Base-by-base conservation (phyloP, 1,139 yeast species). In the Debaryomyces subglobosus region DNA sequence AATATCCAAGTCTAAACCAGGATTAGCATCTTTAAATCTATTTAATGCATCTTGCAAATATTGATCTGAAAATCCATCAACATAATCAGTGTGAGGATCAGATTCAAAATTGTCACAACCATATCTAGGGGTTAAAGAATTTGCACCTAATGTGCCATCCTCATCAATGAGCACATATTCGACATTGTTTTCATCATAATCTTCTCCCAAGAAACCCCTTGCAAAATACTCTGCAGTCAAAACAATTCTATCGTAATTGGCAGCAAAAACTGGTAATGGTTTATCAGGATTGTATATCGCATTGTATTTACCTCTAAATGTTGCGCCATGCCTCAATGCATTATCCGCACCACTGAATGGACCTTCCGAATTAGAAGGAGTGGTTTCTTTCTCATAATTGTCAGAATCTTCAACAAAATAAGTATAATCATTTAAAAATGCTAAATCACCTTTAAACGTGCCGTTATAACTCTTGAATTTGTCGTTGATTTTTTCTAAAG, bases 1-100 rank as follows among this genome's bases (percentile, higher is more conserved):
- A 4, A 63, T 54, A 5, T 76, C 69, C 44, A 72, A 52, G 39
- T 65, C 60, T 40, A 68, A 59, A 3, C 74, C 81, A 0, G 81
- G 78, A 44, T 81, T 68, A 25, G 67, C 65, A 45, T 61, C 62
- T 45, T 65, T 68, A 44, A 78, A 59, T 39, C 85, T 65, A 13
- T 51, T 41, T 24, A 53, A 49, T 36, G 61, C 60, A 21, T 46
- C 47, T 4, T 54, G 38, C 45, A 61, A 53, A 49, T 57, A 67
- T 2, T 59, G 47, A 33, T 61, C 59, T 3, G 72, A 64, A 12
- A 82, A 79, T 34, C 62, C 67, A 8, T 59, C 59, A 25, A 74
- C 63, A 54, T 75, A 79, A 9, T 51, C 57, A 3, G 51, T 54
- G 25, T 65, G 63, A 50, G 58, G 65, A 16, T 46, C 50, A 3